Percentiles rank a stretch among this genome's conserved stretches.
Evolutionary conservation across 2,329 filamentous ascomycete species (phyloP).

Genomic region (Apiospora pterosperma): DNA sequence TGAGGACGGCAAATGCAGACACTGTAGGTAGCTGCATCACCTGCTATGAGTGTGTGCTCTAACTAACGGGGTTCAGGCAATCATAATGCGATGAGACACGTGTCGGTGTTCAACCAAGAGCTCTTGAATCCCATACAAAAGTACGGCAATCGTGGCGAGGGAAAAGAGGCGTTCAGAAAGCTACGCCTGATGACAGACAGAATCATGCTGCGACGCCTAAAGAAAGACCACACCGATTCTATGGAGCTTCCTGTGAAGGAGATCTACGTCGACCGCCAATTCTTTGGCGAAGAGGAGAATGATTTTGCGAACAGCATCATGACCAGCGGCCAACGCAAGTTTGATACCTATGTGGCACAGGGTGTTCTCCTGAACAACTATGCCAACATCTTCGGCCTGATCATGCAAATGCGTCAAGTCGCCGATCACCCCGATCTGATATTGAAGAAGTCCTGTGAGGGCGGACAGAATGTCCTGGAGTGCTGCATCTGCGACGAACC

Average conservation of each 20-base stretch:
- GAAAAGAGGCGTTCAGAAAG: slow-evolving; percentile 72
- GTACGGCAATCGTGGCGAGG: slow-evolving; percentile 57
- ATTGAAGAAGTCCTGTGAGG: slow-evolving; percentile 79
- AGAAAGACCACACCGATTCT: slow-evolving; percentile 86
- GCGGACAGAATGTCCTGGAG: slow-evolving; percentile 84
- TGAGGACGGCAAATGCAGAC: slow-evolving; percentile 65
- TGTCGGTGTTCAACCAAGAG: slow-evolving; percentile 92
- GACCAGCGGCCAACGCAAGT: slow-evolving; percentile 82
- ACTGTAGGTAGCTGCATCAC: slow-evolving; percentile 1
- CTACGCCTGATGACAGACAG: slow-evolving; percentile 84
- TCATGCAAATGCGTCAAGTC: slow-evolving; percentile 99
- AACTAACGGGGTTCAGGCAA: slow-evolving; percentile 6
- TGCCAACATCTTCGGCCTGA: slow-evolving; percentile 96
- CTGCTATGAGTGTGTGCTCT: slow-evolving; percentile 17
- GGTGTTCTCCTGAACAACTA: slow-evolving; percentile 97
- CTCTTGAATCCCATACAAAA: slow-evolving; percentile 78
- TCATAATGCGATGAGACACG: slow-evolving; percentile 41
- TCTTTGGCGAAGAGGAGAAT: slow-evolving; percentile 93
- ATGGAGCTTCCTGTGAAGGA: slow-evolving; percentile 98
- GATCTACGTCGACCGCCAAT: slow-evolving; percentile 86
- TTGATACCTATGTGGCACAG: slow-evolving; percentile 92
- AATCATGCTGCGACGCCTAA: slow-evolving; percentile 94
- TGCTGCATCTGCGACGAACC: slow-evolving; percentile 97
- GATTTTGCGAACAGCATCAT: slow-evolving; percentile 97
- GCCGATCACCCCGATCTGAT: slow-evolving; percentile 95